Base-by-base conservation (phyloP, 2,329 filamentous ascomycete species). In the Alternaria consortialis region DNA sequence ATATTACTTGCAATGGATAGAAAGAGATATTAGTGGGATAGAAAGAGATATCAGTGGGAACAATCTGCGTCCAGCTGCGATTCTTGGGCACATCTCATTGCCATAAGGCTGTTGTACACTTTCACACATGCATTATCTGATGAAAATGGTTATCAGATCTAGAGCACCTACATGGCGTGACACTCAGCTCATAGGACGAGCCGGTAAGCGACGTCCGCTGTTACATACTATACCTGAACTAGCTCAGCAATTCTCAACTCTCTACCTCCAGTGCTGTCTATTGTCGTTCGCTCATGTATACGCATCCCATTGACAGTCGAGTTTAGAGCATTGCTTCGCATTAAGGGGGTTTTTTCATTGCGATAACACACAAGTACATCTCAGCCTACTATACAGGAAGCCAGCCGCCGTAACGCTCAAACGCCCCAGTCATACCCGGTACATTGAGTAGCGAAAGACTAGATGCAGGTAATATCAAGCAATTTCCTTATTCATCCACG, bases 151-250 rank as follows among this genome's bases (percentile, higher is more conserved):
- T 2, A 36, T n/a, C 53, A 36, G 34, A 57, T 27, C 39, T 31
- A 44, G 47, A 58, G 53, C 39, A 59, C 40, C 40, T 57, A 15
- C 48, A 60, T 73, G 72, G 70, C 72, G 70, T 74, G 72, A 74
- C 55, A 56, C 69, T 74, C 70, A 66, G 64, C 67, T 64, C 67
- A 73, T 42, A 11, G 56, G 20, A 40, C 52, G 43, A 60, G 55
- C 32, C 8, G 29, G 3, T 36, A 56, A 37, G 54, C 47, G 46
- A 56, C 32, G 58, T 25, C 40, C 36, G 37, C 48, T 43, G 15
- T 29, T 3, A 9, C 17, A 44, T 36, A 23, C 15, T 34, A 43
- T 11, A 27, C 3, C 17, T 20, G n/a, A 17, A 17, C 17, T 40
- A 42, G 13, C 17, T 9, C 13, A 15, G 31, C 17, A 20, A 15